phyloP scores from a whole-genome alignment of 352 stramenopile species.

The Globisporangium camurandrum region DNA sequence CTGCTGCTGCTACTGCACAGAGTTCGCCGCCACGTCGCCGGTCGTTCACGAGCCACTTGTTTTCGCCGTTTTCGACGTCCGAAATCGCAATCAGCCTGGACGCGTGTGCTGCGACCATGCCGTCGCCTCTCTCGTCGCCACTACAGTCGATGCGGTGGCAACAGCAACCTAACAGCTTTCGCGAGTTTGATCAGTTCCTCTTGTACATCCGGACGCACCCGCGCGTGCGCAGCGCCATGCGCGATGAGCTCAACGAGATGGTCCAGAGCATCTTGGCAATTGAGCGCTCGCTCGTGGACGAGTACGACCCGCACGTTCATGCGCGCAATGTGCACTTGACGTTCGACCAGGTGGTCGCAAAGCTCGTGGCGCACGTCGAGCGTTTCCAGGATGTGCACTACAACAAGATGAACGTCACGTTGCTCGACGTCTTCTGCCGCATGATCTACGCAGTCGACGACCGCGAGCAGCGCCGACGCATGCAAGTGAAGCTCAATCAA shows the following conservation, averaged over 20 bases:
- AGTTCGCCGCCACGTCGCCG: constrained; percentile 10
- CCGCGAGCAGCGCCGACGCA: constrained; percentile 35
- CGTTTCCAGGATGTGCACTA: constrained; percentile 45
- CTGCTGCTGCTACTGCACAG: too few species aligned
- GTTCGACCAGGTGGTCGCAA: constrained; percentile 59
- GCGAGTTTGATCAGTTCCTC: constrained; percentile 43
- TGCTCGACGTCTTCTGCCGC: constrained; percentile 63
- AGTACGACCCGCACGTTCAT: constrained; percentile 38
- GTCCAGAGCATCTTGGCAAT: constrained; percentile 55
- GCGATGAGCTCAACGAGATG: constrained; percentile 69
- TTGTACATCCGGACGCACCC: constrained; percentile 28
- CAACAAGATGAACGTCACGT: constrained; percentile 57
- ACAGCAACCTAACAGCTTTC: constrained; percentile 23
- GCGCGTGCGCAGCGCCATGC: constrained; percentile 36
- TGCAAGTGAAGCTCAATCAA: constrained; percentile 63
- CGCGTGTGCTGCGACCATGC: neutral
- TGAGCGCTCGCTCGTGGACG: constrained; percentile 31
- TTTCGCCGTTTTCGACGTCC: constrained; percentile 2
- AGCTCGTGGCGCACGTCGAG: constrained; percentile 52
- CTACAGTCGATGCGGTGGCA: neutral
- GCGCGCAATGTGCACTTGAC: constrained; percentile 36
- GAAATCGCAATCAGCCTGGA: neutral
- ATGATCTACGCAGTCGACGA: constrained; percentile 66
- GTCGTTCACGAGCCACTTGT: constrained; percentile 6
- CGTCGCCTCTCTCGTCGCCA: too few species aligned